Conservation (phyloP, 306 rosid species). For the apple (Malus domestica) region ASM211411v1 NC_041795.1:2773501-2774000, state of each 20-base stretch:
- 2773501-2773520: not conserved
- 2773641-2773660: not conserved
- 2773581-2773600: not conserved
- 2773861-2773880: not conserved
- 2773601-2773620: constrained; percentile 6
- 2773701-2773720: constrained; percentile 23
- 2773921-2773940: constrained; percentile 8
- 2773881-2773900: not conserved
- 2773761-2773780: constrained; percentile 9
- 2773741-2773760: constrained; percentile 16
- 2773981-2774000: constrained; percentile 4
- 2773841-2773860: constrained; percentile 26
- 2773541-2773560: not conserved
- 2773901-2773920: constrained; percentile 13
- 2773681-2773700: not conserved
- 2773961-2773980: constrained; percentile 1
- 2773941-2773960: constrained; percentile 17
- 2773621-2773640: not conserved
- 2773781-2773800: constrained; percentile 12
- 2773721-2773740: not conserved
- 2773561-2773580: not conserved
- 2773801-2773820: not conserved
- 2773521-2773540: not conserved
- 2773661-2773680: constrained; percentile 1
- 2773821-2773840: constrained; percentile 16